Percentiles rank a stretch among this genome's conserved stretches.
Evolutionary conservation across 169 alveolate species (phyloP).

Genomic region (Eimeria necatrix): DNA sequence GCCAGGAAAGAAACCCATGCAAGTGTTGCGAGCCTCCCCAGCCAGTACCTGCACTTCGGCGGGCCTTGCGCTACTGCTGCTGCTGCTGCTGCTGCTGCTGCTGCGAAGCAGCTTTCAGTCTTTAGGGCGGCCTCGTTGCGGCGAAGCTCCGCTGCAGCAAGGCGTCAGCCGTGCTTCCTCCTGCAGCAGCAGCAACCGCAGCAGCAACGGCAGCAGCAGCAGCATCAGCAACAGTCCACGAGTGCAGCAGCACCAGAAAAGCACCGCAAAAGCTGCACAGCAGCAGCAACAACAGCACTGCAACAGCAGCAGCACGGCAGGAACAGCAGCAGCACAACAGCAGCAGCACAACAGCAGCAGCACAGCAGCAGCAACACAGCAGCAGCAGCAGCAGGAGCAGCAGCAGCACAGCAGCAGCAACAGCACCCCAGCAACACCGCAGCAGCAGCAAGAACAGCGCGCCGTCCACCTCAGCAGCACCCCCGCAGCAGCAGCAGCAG

Average conservation of each 20-base stretch:
- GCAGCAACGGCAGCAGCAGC: constrained; percentile 3
- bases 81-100: too few species aligned
- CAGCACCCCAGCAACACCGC: not conserved
- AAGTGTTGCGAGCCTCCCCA: too few species aligned
- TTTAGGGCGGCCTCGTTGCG: too few species aligned
- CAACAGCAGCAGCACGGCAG: not conserved
- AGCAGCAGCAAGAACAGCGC: not conserved
- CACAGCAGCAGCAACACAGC: not conserved
- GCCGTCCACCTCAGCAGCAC: not conserved
- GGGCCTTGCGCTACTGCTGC: too few species aligned
- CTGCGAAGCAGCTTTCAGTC: too few species aligned
- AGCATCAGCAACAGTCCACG: not conserved
- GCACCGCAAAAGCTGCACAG: not conserved
- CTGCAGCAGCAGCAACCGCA: not conserved
- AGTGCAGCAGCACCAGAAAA: too few species aligned
- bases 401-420: not conserved
- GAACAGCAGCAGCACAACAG: not conserved
- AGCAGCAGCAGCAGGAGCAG: not conserved
- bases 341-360: not conserved
- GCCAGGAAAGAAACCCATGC: not conserved
- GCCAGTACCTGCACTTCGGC: too few species aligned
- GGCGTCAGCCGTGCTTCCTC: too few species aligned
- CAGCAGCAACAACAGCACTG: constrained; percentile 33
- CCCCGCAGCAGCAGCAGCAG: constrained; percentile 11
- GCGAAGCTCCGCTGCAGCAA: too few species aligned